Conservation (phyloP, 1,284 basidiomycete genomes). For the Moesziomyces globuligerus region DNA sequence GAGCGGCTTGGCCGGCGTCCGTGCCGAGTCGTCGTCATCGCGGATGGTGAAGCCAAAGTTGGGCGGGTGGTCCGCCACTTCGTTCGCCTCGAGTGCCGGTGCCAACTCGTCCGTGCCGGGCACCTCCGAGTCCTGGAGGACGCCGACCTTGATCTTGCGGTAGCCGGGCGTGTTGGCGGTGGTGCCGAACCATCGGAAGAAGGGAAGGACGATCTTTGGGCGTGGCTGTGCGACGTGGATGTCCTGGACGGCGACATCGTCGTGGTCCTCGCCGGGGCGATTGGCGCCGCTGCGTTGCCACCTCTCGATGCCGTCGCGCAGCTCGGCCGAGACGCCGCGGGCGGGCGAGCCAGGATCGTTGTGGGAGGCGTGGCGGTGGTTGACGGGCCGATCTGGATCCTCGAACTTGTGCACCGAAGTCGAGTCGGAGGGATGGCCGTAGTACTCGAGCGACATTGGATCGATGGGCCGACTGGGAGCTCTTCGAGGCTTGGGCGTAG, state of each 20-base stretch:
- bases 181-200: constrained; percentile 62
- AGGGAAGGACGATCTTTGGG: constrained; percentile 57
- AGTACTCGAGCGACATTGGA: constrained; percentile 49
- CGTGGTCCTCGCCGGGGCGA: constrained; percentile 18
- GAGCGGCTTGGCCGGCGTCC: constrained; percentile 19
- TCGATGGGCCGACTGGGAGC: constrained; percentile 22
- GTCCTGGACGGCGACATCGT: constrained; percentile 12
- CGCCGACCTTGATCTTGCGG: constrained; percentile 60
- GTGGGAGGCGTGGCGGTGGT: constrained; percentile 6
- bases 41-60: constrained; percentile 35
- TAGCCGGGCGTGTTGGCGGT: constrained; percentile 63
- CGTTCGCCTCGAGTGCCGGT: constrained; percentile 22
- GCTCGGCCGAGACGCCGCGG: constrained; percentile 33
- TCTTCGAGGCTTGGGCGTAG: constrained; percentile 6
- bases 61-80: constrained; percentile 6
- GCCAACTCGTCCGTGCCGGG: constrained; percentile 38
- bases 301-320: constrained; percentile 45
- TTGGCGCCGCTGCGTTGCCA: constrained; percentile 42
- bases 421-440: constrained; percentile 38
- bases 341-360: constrained; percentile 1
- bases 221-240: constrained; percentile 16
- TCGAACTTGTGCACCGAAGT: constrained; percentile 13
- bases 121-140: constrained; percentile 48
- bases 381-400: constrained; percentile 7
- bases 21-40: constrained; percentile 31